These are phyloP conservation scores for Blastobotrys raffinosifermentans DNA, from an alignment of 1,139 yeast genomes.

Conservation along the genomic window DNA sequence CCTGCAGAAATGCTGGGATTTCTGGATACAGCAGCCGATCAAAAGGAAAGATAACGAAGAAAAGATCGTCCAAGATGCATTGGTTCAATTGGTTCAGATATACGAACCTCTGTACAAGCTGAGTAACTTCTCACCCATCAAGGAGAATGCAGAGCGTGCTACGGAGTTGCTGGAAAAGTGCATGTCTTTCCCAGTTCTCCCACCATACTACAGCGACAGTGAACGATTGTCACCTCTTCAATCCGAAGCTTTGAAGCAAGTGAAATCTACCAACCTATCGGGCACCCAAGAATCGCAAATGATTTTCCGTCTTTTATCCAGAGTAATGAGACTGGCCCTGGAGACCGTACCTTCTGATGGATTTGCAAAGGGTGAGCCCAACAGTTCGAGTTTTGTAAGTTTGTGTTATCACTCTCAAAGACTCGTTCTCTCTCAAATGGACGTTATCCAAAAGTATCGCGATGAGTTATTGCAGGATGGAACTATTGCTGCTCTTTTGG, in stretches of 20 bases:
- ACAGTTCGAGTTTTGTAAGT: background rate
- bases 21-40: constrained; percentile 54
- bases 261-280: constrained; percentile 19
- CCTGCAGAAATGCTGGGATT: constrained; percentile 44
- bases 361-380: background rate
- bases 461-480: constrained; percentile 41
- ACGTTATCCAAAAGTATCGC: constrained; percentile 22
- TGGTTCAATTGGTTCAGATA: constrained; percentile 26
- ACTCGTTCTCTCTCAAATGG: background rate
- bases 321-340: constrained; percentile 24
- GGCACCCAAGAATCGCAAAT: constrained; percentile 14
- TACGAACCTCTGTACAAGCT: constrained; percentile 23
- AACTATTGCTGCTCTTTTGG: constrained; percentile 35
- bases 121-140: constrained; percentile 11
- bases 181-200: constrained; percentile 24
- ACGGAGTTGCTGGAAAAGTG: constrained; percentile 20
- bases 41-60: constrained; percentile 19
- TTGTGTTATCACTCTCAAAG: background rate
- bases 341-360: background rate
- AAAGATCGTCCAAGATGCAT: constrained; percentile 26
- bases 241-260: constrained; percentile 24
- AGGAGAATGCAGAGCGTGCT: constrained; percentile 16
- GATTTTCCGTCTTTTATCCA: constrained; percentile 17
- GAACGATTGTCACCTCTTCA: constrained; percentile 32
- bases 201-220: constrained; percentile 29